Evolutionary conservation across 441 rosid species (phyloP).

Genomic region (Flueggea neowawraea): DNA sequence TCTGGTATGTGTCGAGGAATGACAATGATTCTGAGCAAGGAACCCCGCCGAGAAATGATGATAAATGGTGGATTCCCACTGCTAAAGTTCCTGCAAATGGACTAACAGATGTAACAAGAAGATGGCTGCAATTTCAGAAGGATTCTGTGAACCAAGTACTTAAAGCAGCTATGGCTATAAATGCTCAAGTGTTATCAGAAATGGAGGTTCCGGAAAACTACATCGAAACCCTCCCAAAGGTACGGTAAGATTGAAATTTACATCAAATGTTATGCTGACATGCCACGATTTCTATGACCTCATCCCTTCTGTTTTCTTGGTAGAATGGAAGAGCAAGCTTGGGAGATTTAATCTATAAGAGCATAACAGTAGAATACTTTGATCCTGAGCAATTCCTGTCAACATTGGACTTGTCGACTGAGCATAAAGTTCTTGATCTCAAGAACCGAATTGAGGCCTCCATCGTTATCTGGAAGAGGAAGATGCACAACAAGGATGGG

Average conservation of each 20-base stretch:
- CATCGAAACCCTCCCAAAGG: slow-evolving; percentile 97
- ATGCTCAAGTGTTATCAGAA: slow-evolving; percentile 89
- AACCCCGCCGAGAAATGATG: slow-evolving; percentile 50
- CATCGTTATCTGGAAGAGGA: slow-evolving; percentile 83
- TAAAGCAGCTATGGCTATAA: slow-evolving; percentile 97
- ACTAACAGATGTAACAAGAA: slow-evolving; percentile 57
- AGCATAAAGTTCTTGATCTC: slow-evolving; percentile 83
- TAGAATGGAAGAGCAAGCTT: slow-evolving; percentile 94
- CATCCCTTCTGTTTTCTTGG: neutral
- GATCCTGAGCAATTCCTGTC: slow-evolving; percentile 76
- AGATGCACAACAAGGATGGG: slow-evolving; percentile 75
- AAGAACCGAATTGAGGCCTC: slow-evolving; percentile 95
- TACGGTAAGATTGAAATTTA: slow-evolving; percentile 9
- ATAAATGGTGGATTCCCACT: slow-evolving; percentile 96
- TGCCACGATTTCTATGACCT: neutral
- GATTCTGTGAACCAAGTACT: slow-evolving; percentile 94
- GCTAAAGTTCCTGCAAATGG: slow-evolving; percentile 80
- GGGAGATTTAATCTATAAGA: slow-evolving; percentile 78
- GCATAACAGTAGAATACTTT: slow-evolving; percentile 76
- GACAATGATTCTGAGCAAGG: slow-evolving; percentile 59
- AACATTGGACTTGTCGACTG: slow-evolving; percentile 71
- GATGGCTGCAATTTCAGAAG: slow-evolving; percentile 72
- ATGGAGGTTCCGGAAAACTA: slow-evolving; percentile 91
- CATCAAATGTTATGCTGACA: neutral
- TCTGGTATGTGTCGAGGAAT: slow-evolving; percentile 60